These are phyloP conservation scores for Solanum sitiens DNA, from an alignment of 257 asterid genomes.

Conservation along the genomic window DNA sequence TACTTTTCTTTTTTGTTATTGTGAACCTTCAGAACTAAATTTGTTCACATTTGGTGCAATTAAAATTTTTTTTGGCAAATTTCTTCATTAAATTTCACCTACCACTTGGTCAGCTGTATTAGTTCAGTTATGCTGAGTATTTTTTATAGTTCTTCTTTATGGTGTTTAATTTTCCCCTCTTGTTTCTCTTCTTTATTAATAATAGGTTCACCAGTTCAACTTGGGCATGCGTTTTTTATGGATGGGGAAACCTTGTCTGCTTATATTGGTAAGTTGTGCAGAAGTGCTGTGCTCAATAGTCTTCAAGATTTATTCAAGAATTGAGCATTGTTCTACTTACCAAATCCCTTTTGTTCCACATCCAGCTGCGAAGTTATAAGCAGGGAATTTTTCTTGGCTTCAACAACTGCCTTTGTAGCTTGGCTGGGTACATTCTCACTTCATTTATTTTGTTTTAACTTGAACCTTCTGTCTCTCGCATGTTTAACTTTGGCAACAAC, in stretches of 20 bases:
- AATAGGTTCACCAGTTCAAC: conserved; percentile 89
- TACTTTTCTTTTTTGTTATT: background rate
- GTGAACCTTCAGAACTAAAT: background rate
- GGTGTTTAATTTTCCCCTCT: background rate
- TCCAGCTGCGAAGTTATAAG: conserved; percentile 62
- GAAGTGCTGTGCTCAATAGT: background rate
- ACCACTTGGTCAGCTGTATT: background rate
- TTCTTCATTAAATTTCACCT: background rate
- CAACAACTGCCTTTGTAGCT: conserved; percentile 49
- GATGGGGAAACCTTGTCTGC: conserved; percentile 97
- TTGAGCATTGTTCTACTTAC: background rate
- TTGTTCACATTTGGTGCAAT: background rate
- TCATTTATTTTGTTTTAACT: background rate
- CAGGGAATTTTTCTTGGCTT: conserved; percentile 62
- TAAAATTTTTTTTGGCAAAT: background rate
- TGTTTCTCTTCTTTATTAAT: background rate
- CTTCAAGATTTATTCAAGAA: background rate
- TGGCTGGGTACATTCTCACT: conserved; percentile 55
- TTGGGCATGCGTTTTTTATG: conserved; percentile 77
- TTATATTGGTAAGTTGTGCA: conserved; percentile 50
- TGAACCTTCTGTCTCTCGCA: background rate
- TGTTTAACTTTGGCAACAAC: background rate
- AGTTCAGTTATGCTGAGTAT: background rate
- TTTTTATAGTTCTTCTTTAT: background rate
- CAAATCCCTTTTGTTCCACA: background rate